phyloP scores from a whole-genome alignment of 1,139 yeast species.

The Fermentozyma sake region DNA sequence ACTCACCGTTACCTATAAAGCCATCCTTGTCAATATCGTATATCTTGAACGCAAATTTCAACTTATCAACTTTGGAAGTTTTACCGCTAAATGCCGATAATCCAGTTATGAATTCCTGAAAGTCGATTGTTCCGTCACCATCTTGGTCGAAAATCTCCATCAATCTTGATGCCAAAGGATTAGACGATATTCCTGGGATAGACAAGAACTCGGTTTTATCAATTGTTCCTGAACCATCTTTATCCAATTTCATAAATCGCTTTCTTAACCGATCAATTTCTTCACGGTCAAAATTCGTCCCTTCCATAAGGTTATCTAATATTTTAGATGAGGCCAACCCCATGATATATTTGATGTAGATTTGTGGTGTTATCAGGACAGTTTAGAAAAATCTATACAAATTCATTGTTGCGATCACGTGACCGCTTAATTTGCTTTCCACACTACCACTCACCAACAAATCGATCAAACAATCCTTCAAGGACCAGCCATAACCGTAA shows the following conservation, averaged over 20 bases:
- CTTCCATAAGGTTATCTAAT: constrained; percentile 65
- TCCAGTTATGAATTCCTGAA: constrained; percentile 90
- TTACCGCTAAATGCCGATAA: constrained; percentile 89
- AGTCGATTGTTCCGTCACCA: constrained; percentile 90
- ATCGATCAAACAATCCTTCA: too few species aligned
- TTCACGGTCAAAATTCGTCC: constrained; percentile 80
- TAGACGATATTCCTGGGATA: constrained; percentile 87
- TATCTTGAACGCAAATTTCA: constrained; percentile 85
- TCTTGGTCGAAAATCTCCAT: constrained; percentile 95
- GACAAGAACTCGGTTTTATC: constrained; percentile 87
- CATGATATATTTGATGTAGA: constrained; percentile 44
- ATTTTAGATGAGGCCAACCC: constrained; percentile 66
- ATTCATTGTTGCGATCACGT: too few species aligned
- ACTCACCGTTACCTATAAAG: constrained; percentile 88
- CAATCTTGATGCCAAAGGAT: constrained; percentile 84
- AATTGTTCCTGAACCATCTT: constrained; percentile 88
- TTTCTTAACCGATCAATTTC: constrained; percentile 90
- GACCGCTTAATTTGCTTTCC: too few species aligned
- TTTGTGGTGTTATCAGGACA: too few species aligned
- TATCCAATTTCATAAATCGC: constrained; percentile 91
- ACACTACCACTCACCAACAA: too few species aligned
- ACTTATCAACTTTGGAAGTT: constrained; percentile 77
- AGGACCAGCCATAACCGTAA: too few species aligned
- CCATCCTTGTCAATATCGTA: constrained; percentile 97
- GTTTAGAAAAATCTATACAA: too few species aligned